These are phyloP conservation scores for Alternaria conjuncta DNA, from an alignment of 2,329 filamentous ascomycete genomes.

Conservation along the genomic window DNA sequence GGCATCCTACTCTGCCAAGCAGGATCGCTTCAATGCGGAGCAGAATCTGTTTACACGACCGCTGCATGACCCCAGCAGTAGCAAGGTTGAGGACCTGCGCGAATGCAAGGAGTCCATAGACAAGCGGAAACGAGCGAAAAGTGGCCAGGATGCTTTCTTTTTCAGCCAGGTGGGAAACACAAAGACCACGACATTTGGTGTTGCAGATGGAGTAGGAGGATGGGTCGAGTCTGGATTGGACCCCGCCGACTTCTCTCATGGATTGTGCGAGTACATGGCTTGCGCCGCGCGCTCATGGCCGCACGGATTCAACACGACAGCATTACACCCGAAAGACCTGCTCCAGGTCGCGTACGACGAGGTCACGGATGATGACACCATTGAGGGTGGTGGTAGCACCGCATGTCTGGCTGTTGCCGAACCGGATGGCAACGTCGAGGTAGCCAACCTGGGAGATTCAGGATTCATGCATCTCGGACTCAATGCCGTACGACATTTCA, in stretches of 20 bases:
- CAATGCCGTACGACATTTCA: conserved; percentile 83
- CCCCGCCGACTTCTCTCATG: conserved; percentile 93
- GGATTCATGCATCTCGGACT: conserved; percentile 87
- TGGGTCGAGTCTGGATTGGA: conserved; percentile 94
- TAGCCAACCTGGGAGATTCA: conserved; percentile 95
- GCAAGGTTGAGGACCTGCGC: conserved; percentile 30
- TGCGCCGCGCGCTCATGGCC: conserved; percentile 69
- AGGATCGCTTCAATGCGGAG: conserved; percentile 45
- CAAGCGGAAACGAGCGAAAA: conserved; percentile 71
- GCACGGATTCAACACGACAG: conserved; percentile 44
- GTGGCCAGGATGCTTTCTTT: conserved; percentile 97
- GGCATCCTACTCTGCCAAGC: conserved; percentile 51
- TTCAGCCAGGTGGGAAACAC: conserved; percentile 77
- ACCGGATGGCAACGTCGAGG: conserved; percentile 76
- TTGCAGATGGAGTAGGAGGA: conserved; percentile 94
- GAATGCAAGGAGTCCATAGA: conserved; percentile 50
- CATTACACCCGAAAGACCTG: conserved; percentile 69
- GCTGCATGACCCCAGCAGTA: conserved; percentile 33
- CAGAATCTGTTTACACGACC: conserved; percentile 46
- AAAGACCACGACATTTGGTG: conserved; percentile 78
- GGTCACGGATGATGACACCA: conserved; percentile 73
- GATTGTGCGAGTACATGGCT: conserved; percentile 92
- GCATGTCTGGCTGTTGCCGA: conserved; percentile 84
- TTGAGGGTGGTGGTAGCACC: conserved; percentile 87
- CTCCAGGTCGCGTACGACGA: conserved; percentile 86